Evolutionary conservation across 1,284 basidiomycete species (phyloP), one percentile per base, ranked within the genome.

Genomic region (Ganoderma leucocontextum): DNA sequence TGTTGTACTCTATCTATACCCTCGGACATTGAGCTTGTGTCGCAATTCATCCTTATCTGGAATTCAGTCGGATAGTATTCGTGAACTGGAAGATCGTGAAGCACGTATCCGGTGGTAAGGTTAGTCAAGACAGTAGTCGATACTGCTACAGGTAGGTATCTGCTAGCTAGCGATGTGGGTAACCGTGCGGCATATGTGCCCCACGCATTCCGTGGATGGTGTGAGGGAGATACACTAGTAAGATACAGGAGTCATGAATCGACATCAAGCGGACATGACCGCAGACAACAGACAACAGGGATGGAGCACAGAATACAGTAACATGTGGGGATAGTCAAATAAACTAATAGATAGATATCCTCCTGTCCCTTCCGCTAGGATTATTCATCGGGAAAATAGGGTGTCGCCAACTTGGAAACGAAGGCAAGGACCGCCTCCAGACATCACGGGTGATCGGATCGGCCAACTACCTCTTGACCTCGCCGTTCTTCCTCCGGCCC

Each of bases 381-480:
- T 36, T 36, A 13, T 60, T 22, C 22, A 10, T 5, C 22, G 13
- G 58, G 58, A 60, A 29, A 41, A 25, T 38, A 60, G 39, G 58
- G 38, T 41, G 58, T 41, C 25, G 22, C 22, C 38, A n/a, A 29
- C 10, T 42, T 25, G 39, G n/a, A 15, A n/a, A 38, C 5, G 13
- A 7, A 33, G 22, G 17, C 15, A 35, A 35, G 52, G 17, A 35
- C 33, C 5, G 25, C 17, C 25, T 13, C 33, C 29, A 35, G 10
- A 35, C 15, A 55, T 19, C 15, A 7, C 6, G 15, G 29, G 6
- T 12, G 10, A 4, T n/a, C 9, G 25, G 5, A 41, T 38, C 10
- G 38, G 38, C 39, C 58, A 41, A 35, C 68, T 72, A 72, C 35
- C 66, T 68, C 64, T 68, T 68, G 41, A 60, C 58, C 12, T 66